These are phyloP conservation scores for Tetrapisispora pingtungensis DNA, from an alignment of 805 yeast species.

Conservation along the genomic window DNA sequence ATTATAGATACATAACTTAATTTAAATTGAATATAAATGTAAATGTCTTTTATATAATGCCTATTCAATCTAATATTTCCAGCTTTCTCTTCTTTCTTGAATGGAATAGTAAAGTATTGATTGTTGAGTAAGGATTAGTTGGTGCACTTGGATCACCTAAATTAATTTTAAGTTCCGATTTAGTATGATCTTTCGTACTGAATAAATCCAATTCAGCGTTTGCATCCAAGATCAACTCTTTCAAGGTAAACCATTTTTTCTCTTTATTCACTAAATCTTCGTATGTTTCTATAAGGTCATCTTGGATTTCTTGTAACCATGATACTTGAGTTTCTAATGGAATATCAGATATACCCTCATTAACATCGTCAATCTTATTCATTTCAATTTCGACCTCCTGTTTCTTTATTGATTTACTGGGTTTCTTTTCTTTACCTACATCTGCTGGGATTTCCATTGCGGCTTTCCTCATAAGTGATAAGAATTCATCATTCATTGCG, in stretches of 20 bases:
- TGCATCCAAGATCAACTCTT: constrained; percentile 26
- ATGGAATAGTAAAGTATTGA: constrained; percentile 1
- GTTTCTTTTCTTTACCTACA: background rate
- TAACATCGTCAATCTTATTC: background rate
- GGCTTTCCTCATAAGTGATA: constrained; percentile 6
- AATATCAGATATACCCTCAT: background rate
- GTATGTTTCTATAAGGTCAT: constrained; percentile 15
- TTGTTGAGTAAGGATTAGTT: constrained; percentile 3
- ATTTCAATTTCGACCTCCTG: too few relatives aligned
- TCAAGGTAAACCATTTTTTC: constrained; percentile 25
- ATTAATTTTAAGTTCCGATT: background rate
- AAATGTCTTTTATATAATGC: background rate
- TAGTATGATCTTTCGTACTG: constrained; percentile 13
- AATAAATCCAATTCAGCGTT: constrained; percentile 26
- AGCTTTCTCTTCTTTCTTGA: background rate
- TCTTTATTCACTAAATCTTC: constrained; percentile 12
- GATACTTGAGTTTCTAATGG: constrained; percentile 8
- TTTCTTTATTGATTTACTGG: too few relatives aligned
- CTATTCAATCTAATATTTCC: background rate
- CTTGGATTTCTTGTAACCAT: constrained; percentile 17
- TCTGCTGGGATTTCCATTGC: background rate
- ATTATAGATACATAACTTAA: constrained; percentile 40
- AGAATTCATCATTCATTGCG: constrained; percentile 21
- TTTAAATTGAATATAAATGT: constrained; percentile 7
- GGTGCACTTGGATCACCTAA: constrained; percentile 3